These are phyloP conservation scores for Nidula microcarpa DNA, from an alignment of 768 basidiomycete genomes.

Conservation along the genomic window DNA sequence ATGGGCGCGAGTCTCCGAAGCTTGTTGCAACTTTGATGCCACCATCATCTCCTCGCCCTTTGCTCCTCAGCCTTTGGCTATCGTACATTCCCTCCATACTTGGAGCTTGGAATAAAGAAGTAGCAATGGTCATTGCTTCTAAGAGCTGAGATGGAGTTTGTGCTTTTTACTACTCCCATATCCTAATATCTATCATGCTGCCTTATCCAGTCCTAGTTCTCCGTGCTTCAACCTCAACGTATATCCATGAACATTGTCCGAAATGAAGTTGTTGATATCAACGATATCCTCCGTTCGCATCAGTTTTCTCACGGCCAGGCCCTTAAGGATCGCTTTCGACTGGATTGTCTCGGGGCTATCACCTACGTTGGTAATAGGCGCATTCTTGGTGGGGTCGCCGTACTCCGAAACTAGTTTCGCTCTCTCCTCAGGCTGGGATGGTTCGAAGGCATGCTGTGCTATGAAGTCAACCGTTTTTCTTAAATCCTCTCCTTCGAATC, in stretches of 20 bases:
- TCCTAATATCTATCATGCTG: no score
- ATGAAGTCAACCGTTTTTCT: slow-evolving; percentile 14
- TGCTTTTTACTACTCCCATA: no score
- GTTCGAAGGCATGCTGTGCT: slow-evolving; percentile 16
- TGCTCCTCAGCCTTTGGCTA: no score
- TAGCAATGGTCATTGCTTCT: no score
- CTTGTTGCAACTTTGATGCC: no score
- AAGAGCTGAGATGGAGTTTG: no score
- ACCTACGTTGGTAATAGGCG: background rate
- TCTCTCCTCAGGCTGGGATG: slow-evolving; percentile 16
- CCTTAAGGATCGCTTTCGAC: slow-evolving; percentile 11
- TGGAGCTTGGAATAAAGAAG: no score
- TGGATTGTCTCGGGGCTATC: slow-evolving; percentile 6
- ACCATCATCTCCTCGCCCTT: no score
- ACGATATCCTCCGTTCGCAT: slow-evolving; percentile 17
- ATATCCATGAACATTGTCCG: slow-evolving; percentile 12
- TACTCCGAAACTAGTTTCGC: slow-evolving; percentile 5
- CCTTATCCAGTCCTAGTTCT: slow-evolving; percentile 12
- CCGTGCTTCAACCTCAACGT: slow-evolving; percentile 11
- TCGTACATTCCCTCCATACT: no score
- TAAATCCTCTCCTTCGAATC: slow-evolving; percentile 10
- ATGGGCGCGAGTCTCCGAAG: no score
- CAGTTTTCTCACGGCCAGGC: slow-evolving; percentile 13
- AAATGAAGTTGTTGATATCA: slow-evolving; percentile 16
- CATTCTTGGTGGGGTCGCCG: slow-evolving; percentile 5